Percentiles rank a stretch among this genome's conserved stretches.
Evolutionary conservation across 2,329 filamentous ascomycete species (phyloP).

Genomic region (Hypoxylon sp.): DNA sequence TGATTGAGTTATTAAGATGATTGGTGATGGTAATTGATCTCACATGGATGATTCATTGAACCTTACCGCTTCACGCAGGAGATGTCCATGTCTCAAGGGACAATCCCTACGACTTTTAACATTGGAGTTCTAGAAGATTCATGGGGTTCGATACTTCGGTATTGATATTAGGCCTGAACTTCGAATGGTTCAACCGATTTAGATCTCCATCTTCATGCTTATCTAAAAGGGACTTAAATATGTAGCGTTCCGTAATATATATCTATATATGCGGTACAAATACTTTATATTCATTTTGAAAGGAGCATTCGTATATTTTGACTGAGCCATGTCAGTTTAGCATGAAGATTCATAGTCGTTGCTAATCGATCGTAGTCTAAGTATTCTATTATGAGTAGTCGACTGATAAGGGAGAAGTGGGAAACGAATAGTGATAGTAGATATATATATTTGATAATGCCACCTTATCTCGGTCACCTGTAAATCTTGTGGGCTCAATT

Average conservation of each 20-base stretch:
- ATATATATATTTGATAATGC: background rate
- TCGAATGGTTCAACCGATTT: background rate
- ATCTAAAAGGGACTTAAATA: conserved; percentile 5
- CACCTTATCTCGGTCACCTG: conserved; percentile 6
- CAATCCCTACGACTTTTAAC: background rate
- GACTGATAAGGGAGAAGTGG: background rate
- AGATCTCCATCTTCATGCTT: background rate
- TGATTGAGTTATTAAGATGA: conserved; percentile 1
- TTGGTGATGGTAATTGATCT: conserved; percentile 17
- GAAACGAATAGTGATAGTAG: background rate
- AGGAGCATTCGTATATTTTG: no score
- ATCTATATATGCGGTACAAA: conserved; percentile 6
- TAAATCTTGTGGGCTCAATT: background rate
- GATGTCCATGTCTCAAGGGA: background rate
- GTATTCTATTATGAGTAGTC: background rate
- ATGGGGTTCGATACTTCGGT: background rate
- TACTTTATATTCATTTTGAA: background rate
- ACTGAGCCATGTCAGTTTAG: no score
- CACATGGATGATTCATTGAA: conserved; percentile 3
- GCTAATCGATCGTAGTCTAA: background rate
- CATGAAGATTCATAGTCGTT: background rate
- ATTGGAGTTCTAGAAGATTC: background rate
- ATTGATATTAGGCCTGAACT: background rate
- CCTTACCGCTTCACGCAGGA: background rate
- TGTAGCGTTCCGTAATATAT: conserved; percentile 5